Percentiles rank a stretch among this genome's conserved stretches.
Conservation (phyloP, 768 basidiomycete species). For the Russula ochroleuca region DNA sequence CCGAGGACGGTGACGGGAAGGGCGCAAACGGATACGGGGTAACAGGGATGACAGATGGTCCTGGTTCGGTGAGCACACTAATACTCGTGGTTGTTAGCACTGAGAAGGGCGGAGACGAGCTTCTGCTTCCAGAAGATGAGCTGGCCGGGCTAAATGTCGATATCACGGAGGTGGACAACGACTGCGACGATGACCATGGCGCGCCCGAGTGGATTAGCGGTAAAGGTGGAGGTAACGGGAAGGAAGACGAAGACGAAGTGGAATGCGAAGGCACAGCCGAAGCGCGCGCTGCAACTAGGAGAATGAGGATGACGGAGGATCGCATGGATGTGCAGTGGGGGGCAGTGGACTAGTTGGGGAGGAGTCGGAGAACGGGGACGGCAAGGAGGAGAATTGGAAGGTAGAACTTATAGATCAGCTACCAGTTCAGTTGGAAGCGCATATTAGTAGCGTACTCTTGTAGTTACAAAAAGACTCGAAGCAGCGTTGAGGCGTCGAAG, state of each 20-base stretch:
- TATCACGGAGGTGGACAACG: not conserved
- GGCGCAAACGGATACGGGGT: slow-evolving; percentile 17
- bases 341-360: not conserved
- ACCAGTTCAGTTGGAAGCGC: not conserved
- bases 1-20: slow-evolving; percentile 37
- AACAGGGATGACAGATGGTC: slow-evolving; percentile 13
- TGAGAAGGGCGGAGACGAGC: not conserved
- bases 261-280: slow-evolving; percentile 11
- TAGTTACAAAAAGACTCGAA: too few species aligned
- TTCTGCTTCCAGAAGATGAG: not conserved
- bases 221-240: not conserved
- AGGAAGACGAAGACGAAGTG: not conserved
- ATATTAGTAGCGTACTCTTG: not conserved
- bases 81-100: not conserved
- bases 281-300: slow-evolving; percentile 5
- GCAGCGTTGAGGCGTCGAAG: too few species aligned
- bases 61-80: slow-evolving; percentile 4
- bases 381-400: not conserved
- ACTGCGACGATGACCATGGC: not conserved
- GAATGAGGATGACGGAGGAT: not conserved
- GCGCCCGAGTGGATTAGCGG: not conserved
- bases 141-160: not conserved
- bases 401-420: too few species aligned
- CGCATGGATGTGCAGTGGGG: not conserved
- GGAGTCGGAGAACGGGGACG: not conserved